Evolutionary conservation across 345 rosid species (phyloP), one percentile per base, ranked within the genome.

Genomic region (Atalantia buxifolia): DNA sequence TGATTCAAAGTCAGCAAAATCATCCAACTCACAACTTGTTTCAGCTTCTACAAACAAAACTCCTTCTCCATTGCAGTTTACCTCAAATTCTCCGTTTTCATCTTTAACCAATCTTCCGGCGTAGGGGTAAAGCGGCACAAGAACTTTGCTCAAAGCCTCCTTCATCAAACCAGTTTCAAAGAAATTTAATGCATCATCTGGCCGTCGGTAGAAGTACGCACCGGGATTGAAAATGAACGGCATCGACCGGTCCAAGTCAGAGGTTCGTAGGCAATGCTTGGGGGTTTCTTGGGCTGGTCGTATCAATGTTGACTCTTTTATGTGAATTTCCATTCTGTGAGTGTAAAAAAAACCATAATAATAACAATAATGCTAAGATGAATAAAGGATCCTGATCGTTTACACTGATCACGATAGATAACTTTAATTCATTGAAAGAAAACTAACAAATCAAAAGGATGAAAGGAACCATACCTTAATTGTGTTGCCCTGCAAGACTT

Each of bases 41-140:
- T 80, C 81, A 61, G 89, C 86, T 73, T 80, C 84, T 9, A 84
- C 77, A 30, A 84, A 63, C 76, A 82, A 24, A 13, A 82, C 85
- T 73, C 91, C 91, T 56, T 83, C 86, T 14, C 81, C 89, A 70
- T 76, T 88, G 36, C 91, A 88, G 30, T 36, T 38, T 36, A 88
- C 73, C 50, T 85, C 84, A 60, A 79, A 42, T 75, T 87, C 81
- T 33, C 87, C 91, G 25, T 67, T 78, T 57, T 78, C 77, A 77
- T 85, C 83, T 3, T 62, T 61, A 63, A 55, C 78, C 12, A 86
- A 77, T 25, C 91, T 82, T 36, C 91, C 90, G 14, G 88, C 91
- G 1, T 55, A 78, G 16, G 86, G 87, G 55, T 85, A 83, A 60
- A 73, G 87, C 53, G 81, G 83, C 48, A 86, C 88, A 42, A 88